Evolutionary conservation across 331 rosid genomes (phyloP).

Genomic region (Dryas integrifolia): DNA sequence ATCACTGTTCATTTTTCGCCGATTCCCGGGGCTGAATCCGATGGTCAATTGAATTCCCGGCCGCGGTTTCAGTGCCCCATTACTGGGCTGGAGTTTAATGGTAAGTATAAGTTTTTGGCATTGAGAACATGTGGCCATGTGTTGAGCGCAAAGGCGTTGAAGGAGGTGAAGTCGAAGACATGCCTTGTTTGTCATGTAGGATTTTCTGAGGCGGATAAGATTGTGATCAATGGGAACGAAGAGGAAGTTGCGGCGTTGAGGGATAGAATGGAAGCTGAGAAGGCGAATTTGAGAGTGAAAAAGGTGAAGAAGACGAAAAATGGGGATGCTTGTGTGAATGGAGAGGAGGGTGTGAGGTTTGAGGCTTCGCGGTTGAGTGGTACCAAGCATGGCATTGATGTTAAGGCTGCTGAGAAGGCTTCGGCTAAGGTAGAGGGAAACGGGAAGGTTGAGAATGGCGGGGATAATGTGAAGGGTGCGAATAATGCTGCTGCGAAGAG

Average conservation of each 20-base stretch:
- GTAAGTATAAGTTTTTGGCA: constrained; percentile 72
- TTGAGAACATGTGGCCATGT: constrained; percentile 89
- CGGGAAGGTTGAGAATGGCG: constrained; percentile 46
- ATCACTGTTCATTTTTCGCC: constrained; percentile 42
- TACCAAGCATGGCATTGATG: constrained; percentile 63
- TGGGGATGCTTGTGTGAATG: constrained; percentile 34
- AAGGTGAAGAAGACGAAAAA: constrained; percentile 48
- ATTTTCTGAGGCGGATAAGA: constrained; percentile 57
- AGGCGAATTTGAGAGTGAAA: constrained; percentile 41
- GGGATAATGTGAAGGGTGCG: constrained; percentile 42
- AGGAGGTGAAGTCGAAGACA: constrained; percentile 63
- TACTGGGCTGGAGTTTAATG: constrained; percentile 79
- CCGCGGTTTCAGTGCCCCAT: constrained; percentile 74
- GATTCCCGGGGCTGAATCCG: constrained; percentile 41
- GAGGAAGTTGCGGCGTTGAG: constrained; percentile 80
- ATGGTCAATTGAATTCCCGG: constrained; percentile 14
- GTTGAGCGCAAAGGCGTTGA: constrained; percentile 82
- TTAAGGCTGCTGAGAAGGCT: constrained; percentile 53
- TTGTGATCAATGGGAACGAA: constrained; percentile 73
- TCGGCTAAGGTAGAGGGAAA: constrained; percentile 43
- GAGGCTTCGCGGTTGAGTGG: constrained; percentile 58
- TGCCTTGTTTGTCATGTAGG: constrained; percentile 75
- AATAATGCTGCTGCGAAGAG: constrained; percentile 53
- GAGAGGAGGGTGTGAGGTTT: constrained; percentile 31
- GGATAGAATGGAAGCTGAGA: constrained; percentile 82